Evolutionary conservation across 495 filamentous ascomycete species (phyloP), one percentile per base, ranked within the genome.

Genomic region (Daldinia loculata): DNA sequence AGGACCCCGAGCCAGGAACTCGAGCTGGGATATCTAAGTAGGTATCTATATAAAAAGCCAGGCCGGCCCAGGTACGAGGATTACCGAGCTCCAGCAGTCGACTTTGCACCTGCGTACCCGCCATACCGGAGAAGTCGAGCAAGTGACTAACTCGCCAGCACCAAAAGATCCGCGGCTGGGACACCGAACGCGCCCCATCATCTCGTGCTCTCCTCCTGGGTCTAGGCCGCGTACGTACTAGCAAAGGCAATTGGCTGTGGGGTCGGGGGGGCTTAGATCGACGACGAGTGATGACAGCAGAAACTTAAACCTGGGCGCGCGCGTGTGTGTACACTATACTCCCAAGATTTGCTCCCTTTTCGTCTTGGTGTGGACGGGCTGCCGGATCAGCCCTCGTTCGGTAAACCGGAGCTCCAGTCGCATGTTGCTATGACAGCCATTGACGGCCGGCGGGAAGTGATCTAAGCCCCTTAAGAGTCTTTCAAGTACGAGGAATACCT

Each of bases 301-400:
- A 61, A 67, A 67, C 59, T 29, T 67, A 56, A 67, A 72, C 32
- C 26, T 26, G 36, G 26, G 34, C 22, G 22, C 14, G 43, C 19
- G 8, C 17, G 53, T 19, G 43, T 48, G 17, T 8, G 17, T 34
- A 11, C 9, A 34, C 32, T 11, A 9, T 34, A 34, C 32, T 14
- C 30, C 30, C 55, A 30, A 56, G 29, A 12, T 56, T 27, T 9
- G 29, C 30, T 45, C 36, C 38, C 29, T 34, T 29, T 27, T 34
- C 24, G 1, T 30, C 50, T 56, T 30, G 26, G n/a, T 32, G 53
- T 66, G 26, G 45, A 63, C 71, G 71, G 71, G 63, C 71, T 60
- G 71, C 71, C 71, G 71, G 71, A 74, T 41, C 56, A 61, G 41
- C 32, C 8, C 58, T 74, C 65, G 65, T 73, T 73, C 71, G 71